These are phyloP conservation scores for Alternaria sp. DNA, from an alignment of 2,329 filamentous ascomycete species.

Conservation along the genomic window DNA sequence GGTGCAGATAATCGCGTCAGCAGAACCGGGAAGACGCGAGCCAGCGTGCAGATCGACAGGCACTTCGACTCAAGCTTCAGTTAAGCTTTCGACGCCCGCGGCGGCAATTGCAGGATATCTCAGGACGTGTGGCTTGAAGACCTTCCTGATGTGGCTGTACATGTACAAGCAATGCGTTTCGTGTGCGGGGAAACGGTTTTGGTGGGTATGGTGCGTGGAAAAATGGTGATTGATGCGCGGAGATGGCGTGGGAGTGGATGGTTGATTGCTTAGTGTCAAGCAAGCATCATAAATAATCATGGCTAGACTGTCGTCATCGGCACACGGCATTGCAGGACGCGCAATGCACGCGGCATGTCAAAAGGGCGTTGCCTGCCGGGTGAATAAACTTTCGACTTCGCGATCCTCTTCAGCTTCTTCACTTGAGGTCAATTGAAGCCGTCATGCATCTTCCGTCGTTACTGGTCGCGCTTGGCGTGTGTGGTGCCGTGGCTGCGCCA, in stretches of 20 bases:
- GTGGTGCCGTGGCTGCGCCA: conserved; percentile 34
- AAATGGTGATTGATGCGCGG: conserved; percentile 20
- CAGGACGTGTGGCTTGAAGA: conserved; percentile 7
- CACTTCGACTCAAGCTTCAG: conserved; percentile 32
- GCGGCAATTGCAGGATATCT: conserved; percentile 40
- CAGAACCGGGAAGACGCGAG: conserved; percentile 1
- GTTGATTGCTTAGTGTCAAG: conserved; percentile 9
- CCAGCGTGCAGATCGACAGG: conserved; percentile 20
- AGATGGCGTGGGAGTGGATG: conserved; percentile 8
- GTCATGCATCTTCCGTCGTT: conserved; percentile 40
- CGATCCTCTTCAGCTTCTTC: conserved; percentile 3
- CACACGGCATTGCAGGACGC: conserved; percentile 26
- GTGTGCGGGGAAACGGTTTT: conserved; percentile 5
- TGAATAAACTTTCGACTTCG: background rate
- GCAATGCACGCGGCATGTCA: conserved; percentile 12
- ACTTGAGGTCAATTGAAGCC: conserved; percentile 24
- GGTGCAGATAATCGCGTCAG: conserved; percentile 1
- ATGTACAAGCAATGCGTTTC: conserved; percentile 2
- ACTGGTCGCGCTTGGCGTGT: conserved; percentile 39
- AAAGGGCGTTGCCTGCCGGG: conserved; percentile 17
- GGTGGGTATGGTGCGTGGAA: conserved; percentile 13
- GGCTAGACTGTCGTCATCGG: conserved; percentile 46
- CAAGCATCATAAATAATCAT: conserved; percentile 5
- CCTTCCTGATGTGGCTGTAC: conserved; percentile 14
- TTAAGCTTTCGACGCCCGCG: conserved; percentile 23